Base-by-base conservation (phyloP, 2,329 filamentous ascomycete genomes). In the Leptographium wingfieldii region DNA sequence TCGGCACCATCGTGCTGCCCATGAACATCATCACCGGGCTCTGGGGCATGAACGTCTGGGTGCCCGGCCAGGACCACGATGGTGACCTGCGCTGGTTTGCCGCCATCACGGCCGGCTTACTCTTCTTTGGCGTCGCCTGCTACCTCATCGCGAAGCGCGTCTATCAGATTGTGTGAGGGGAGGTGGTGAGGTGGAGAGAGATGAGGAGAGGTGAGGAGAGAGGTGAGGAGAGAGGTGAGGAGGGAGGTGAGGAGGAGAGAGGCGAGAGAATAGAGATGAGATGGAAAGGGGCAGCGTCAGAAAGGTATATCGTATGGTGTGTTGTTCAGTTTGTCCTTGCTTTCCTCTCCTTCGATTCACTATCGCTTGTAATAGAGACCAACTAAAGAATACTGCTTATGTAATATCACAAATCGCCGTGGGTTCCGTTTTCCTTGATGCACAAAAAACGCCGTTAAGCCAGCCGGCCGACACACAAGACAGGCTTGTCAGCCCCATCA, bases 1-100 rank as follows among this genome's bases (percentile, higher is more conserved):
- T 99, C 1, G 94, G 94, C 65, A 99, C 94, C 6, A 97, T 99
- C 66, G 92, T 99, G 3, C 77, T 99, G 60, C 94, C 94, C 12
- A 96, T 99, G 92, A 99, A 99, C 71, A 95, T 99, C 70, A 92
- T 99, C 68, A 97, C 94, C 2, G 94, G 94, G 66, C 84, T 97
- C 68, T 99, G 92, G 92, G 94, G 92, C 57, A 97, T 97, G 92
- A 99, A 99, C 77, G 88, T 92, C 43, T 90, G 90, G 78, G 94
- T 99, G 0, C 94, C 94, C 0, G 94, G 94, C 1, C 92, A 97
- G 72, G 87, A 92, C 54, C 76, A 85, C 61, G 90, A 95, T 65
- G 80, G 79, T 19, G 87, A 87, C 67, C 73, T 92, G 57, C 77
- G 75, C 29, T 94, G 88, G 88, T 94, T 92, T 70, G 83, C 79